Base-by-base conservation (phyloP, 1,284 basidiomycete species). In the Leccinum solheimii region DNA sequence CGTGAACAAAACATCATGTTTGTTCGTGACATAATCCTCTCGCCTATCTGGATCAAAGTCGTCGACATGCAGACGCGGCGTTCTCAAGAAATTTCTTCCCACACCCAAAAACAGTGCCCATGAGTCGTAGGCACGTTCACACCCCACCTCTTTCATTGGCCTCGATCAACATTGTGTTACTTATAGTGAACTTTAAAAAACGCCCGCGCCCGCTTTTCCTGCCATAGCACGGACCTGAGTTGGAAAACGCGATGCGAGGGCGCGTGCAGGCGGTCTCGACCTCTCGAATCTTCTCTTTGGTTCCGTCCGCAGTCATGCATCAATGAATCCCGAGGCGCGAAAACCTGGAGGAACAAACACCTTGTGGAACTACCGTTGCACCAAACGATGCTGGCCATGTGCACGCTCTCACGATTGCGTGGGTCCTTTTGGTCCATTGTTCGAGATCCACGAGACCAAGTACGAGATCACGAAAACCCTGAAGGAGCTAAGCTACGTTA, bases 401-500 rank as follows among this genome's bases (percentile, higher is more conserved):
- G 43, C 50, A 19, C 57, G 43, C 26, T 54, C 45, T 58, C 56
- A 66, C 59, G 32, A 56, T 55, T 23, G 56, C 59, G 48, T 62
- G 43, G 38, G 43, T 50, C 43, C 5, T 38, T 38, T 38, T 38
- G 7, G 36, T 45, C 43, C 43, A 45, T 43, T 60, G 30, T 51
- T 34, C 48, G 56, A 60, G 69, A 74, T 74, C 67, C 66, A 32
- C 71, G 32, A 60, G 16, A 49, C 49, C 45, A 64, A 45, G 63
- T 52, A 64, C 62, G 57, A 58, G 45, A 71, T 72, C 67, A 65
- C 61, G 62, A 38, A 65, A 74, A 58, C 72, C 70, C 73, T 71
- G 72, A 75, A 71, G 68, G 68, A 75, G 72, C 64, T 73, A 74
- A 64, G 38, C 66, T 62, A 60, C 62, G 56, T 71, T 60, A 65